phyloP scores from a whole-genome alignment of 2,329 filamentous ascomycete species.

The Fragosphaeria purpurea region DNA sequence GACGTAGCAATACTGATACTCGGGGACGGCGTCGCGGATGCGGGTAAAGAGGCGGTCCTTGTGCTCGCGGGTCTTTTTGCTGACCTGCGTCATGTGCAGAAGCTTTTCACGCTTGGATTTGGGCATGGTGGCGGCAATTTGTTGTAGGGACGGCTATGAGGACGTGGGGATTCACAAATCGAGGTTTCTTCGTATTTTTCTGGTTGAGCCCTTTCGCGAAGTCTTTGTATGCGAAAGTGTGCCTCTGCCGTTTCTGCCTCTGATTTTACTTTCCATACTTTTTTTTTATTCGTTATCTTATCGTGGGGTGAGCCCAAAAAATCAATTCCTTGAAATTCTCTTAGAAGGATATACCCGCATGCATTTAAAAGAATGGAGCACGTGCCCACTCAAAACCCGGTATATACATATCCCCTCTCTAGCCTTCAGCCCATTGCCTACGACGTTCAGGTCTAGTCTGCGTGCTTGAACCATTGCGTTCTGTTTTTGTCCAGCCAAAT shows the following conservation, averaged over 20 bases:
- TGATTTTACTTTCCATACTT: slow-evolving; percentile 1
- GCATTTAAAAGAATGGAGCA: no score
- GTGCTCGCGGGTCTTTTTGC: slow-evolving; percentile 89
- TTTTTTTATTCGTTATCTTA: slow-evolving; percentile 13
- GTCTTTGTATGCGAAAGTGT: no score
- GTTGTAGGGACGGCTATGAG: not conserved
- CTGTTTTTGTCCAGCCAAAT: no score
- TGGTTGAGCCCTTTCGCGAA: slow-evolving; percentile 3
- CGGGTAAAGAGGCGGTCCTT: slow-evolving; percentile 81
- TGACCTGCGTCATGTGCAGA: slow-evolving; percentile 81
- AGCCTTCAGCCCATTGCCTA: no score
- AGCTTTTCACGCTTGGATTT: slow-evolving; percentile 90
- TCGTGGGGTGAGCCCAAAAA: slow-evolving; percentile 7
- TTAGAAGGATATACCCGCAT: not conserved
- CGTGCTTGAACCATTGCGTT: no score
- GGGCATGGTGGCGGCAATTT: slow-evolving; percentile 57
- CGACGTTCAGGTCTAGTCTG: no score
- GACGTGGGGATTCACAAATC: not conserved
- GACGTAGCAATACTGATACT: slow-evolving; percentile 87
- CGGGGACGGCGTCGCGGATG: slow-evolving; percentile 73
- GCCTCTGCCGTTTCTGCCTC: not conserved
- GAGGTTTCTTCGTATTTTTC: not conserved
- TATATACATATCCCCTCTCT: no score
- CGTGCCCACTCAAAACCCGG: no score
- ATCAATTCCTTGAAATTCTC: no score